A percentile compares a stretch with the other conserved stretches of the same genome.
Evolutionary conservation across 2,329 filamentous ascomycete species (phyloP).

Genomic region (Phaeomoniella chlamydospora): DNA sequence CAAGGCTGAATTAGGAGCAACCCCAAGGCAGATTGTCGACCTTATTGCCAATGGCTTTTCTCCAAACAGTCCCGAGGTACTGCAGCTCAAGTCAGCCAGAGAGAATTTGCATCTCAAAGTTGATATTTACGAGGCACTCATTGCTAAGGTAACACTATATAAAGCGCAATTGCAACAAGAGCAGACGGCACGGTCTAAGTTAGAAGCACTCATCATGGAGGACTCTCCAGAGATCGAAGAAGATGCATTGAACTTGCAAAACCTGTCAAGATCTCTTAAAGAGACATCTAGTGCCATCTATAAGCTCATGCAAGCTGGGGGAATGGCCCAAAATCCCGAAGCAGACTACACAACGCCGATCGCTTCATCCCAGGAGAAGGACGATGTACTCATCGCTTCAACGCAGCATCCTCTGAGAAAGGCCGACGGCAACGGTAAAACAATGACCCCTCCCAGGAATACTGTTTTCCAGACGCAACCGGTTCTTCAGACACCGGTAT

Average conservation of each 20-base stretch:
- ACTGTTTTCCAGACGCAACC: not conserved
- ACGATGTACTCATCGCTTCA: constrained; percentile 11
- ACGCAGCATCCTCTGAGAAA: constrained; percentile 7
- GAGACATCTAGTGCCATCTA: not conserved
- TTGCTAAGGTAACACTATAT: not conserved
- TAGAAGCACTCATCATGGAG: not conserved
- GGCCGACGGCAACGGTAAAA: not conserved
- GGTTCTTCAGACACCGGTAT: constrained; percentile 1
- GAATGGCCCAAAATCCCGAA: not conserved
- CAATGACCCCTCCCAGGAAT: not conserved
- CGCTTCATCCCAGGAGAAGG: not conserved
- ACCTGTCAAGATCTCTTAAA: not conserved
- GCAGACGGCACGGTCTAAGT: not conserved
- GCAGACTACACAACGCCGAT: not conserved
- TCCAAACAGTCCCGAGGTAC: not conserved
- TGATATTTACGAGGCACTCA: not conserved
- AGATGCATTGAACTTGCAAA: not conserved
- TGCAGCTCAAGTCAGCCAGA: not conserved
- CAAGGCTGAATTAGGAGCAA: not conserved
- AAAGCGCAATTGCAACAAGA: not conserved
- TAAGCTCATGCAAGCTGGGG: not conserved
- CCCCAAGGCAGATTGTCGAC: not conserved
- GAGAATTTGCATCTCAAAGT: not conserved
- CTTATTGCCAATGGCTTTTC: not conserved
- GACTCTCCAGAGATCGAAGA: constrained; percentile 3